These are phyloP conservation scores for Oryza glumipatula DNA, from an alignment of 176 grass and related monocot genomes.

Conservation along the genomic window DNA sequence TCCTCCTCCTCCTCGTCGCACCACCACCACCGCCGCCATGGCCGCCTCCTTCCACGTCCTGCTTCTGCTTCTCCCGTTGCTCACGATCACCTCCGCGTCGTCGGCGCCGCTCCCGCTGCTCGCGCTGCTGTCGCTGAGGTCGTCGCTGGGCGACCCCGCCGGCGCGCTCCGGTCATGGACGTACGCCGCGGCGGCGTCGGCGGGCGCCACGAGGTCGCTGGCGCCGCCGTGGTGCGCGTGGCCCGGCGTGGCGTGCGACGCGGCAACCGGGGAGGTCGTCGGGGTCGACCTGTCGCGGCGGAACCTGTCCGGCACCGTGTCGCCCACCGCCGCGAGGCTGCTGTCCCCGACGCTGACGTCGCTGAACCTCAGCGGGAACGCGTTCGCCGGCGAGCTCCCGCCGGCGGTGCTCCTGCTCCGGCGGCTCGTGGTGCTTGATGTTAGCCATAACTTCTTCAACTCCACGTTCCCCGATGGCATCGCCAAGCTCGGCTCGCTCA, in stretches of 20 bases:
- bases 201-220: conserved; percentile 31
- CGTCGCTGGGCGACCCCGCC: conserved; percentile 62
- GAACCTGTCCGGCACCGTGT: conserved; percentile 77
- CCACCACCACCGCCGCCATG: conserved; percentile 24
- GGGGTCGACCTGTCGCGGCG: conserved; percentile 69
- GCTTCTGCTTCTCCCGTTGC: neutral
- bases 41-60: conserved; percentile 29
- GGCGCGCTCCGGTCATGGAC: conserved; percentile 63
- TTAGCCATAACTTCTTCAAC: conserved; percentile 88
- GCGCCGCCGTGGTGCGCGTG: conserved; percentile 81
- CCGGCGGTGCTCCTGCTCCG: conserved; percentile 57
- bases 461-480: conserved; percentile 62
- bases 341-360: conserved; percentile 56
- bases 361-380: conserved; percentile 77
- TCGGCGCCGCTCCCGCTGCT: conserved; percentile 64
- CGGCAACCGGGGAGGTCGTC: conserved; percentile 48
- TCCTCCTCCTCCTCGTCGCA: conserved; percentile 14
- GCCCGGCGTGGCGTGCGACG: conserved; percentile 64
- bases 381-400: conserved; percentile 61
- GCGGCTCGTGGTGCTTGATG: conserved; percentile 56
- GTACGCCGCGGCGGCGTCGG: conserved; percentile 45
- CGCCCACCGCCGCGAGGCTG: conserved; percentile 54
- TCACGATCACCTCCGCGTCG: conserved; percentile 1
- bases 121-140: conserved; percentile 69
- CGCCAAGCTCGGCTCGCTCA: conserved; percentile 44